Percentiles rank a stretch among this genome's conserved stretches.
phyloP scores from a whole-genome alignment of 192 early-diverging fungal genomes.

The Coemansia sp. region DNA sequence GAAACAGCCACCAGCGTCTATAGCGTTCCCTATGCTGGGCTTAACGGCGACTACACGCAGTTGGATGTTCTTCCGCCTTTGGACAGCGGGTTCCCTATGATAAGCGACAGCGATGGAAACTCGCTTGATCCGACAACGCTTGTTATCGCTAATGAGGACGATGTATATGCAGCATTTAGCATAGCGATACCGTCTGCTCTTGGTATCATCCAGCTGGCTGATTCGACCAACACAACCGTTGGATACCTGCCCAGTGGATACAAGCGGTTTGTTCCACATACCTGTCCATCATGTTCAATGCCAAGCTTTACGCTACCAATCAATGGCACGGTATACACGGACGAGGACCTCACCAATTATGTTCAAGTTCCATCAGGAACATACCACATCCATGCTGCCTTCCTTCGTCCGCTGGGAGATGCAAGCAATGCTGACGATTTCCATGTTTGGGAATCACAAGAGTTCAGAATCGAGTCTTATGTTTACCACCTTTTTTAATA shows the following conservation, averaged over 20 bases:
- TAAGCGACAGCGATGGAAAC: conserved; percentile 9
- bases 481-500: too few species aligned
- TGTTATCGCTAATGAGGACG: conserved; percentile 4
- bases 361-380: conserved; percentile 27
- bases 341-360: conserved; percentile 9
- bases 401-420: conserved; percentile 45
- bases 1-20: conserved; percentile 5
- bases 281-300: conserved; percentile 13
- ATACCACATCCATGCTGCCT: conserved; percentile 33
- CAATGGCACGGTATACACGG: conserved; percentile 15
- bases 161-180: not conserved
- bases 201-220: conserved; percentile 17
- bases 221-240: conserved; percentile 13
- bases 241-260: conserved; percentile 39
- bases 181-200: conserved; percentile 30
- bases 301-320: not conserved
- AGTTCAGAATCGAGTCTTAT: conserved; percentile 30
- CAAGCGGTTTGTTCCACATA: conserved; percentile 13
- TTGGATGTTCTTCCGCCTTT: conserved; percentile 25
- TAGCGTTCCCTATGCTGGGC: conserved; percentile 49
- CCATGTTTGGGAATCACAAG: conserved; percentile 44
- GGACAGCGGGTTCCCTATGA: conserved; percentile 12
- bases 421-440: conserved; percentile 27
- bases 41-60: conserved; percentile 42
- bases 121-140: conserved; percentile 21